These are phyloP conservation scores for Rhizopogon sp. DNA, from an alignment of 768 basidiomycete genomes.

Conservation along the genomic window DNA sequence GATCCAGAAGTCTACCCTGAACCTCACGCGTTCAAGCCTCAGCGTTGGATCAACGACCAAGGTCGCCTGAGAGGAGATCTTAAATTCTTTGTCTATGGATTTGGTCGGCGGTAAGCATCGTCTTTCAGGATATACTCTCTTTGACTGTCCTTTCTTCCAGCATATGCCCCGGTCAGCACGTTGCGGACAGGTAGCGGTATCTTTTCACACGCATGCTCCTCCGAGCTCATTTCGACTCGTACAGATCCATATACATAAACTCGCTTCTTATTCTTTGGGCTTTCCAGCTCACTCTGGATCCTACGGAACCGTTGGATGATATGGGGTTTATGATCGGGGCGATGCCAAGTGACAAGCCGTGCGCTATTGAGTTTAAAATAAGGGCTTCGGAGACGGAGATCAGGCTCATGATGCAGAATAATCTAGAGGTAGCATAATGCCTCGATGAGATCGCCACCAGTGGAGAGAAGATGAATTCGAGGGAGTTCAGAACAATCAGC, in stretches of 20 bases:
- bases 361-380: too few species aligned
- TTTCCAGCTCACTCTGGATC: constrained; percentile 46
- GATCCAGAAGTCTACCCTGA: constrained; percentile 1
- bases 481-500: too few species aligned
- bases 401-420: too few species aligned
- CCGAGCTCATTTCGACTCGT: background rate
- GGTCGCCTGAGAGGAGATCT: constrained; percentile 42
- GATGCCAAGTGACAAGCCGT: background rate
- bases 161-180: constrained; percentile 55
- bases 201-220: background rate
- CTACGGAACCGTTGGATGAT: constrained; percentile 45
- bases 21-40: constrained; percentile 32
- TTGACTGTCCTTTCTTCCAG: constrained; percentile 28
- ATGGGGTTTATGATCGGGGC: constrained; percentile 38
- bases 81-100: constrained; percentile 43
- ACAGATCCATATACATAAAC: constrained; percentile 55
- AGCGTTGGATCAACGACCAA: constrained; percentile 46
- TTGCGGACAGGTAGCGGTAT: constrained; percentile 32
- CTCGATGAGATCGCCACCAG: too few species aligned
- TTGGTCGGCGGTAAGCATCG: constrained; percentile 30
- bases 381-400: too few species aligned
- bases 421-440: too few species aligned
- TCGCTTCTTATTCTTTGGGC: constrained; percentile 58
- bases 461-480: too few species aligned
- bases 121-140: background rate